Percentiles rank a stretch among this genome's conserved stretches.
Evolutionary conservation across 768 basidiomycete species (phyloP).

Genomic region (Boletus speciosus): DNA sequence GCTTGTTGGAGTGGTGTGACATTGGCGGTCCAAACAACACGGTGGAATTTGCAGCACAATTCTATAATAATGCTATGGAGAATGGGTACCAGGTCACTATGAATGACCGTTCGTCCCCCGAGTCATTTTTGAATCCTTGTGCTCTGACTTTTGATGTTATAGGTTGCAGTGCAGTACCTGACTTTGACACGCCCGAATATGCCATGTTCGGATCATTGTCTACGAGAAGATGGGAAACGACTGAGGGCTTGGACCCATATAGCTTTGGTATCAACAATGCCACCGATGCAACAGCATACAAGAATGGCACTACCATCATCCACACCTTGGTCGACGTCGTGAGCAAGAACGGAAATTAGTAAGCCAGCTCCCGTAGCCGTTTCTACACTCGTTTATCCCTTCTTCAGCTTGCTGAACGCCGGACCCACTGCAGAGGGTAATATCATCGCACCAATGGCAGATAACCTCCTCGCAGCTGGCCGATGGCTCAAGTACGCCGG

Average conservation of each 20-base stretch:
- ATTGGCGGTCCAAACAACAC: constrained; percentile 51
- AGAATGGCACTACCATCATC: constrained; percentile 46
- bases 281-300: constrained; percentile 43
- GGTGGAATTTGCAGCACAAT: constrained; percentile 42
- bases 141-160: neutral
- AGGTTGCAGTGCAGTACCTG: constrained; percentile 50
- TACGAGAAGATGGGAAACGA: constrained; percentile 52
- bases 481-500: constrained; percentile 50
- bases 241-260: constrained; percentile 54
- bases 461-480: constrained; percentile 49
- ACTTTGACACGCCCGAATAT: constrained; percentile 58
- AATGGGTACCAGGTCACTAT: constrained; percentile 46
- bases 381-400: neutral
- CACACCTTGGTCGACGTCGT: constrained; percentile 54
- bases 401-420: constrained; percentile 44
- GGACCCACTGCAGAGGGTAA: constrained; percentile 55
- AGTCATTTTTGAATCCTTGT: neutral
- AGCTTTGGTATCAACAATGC: constrained; percentile 48
- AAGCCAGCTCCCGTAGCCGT: constrained; percentile 11
- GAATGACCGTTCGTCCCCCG: constrained; percentile 35
- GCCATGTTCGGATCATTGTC: constrained; percentile 45
- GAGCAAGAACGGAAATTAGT: constrained; percentile 64
- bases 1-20: constrained; percentile 47
- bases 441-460: constrained; percentile 46
- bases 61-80: constrained; percentile 42